Base-by-base conservation (phyloP, 148 eudicot species). In the Selenicereus undatus region DNA sequence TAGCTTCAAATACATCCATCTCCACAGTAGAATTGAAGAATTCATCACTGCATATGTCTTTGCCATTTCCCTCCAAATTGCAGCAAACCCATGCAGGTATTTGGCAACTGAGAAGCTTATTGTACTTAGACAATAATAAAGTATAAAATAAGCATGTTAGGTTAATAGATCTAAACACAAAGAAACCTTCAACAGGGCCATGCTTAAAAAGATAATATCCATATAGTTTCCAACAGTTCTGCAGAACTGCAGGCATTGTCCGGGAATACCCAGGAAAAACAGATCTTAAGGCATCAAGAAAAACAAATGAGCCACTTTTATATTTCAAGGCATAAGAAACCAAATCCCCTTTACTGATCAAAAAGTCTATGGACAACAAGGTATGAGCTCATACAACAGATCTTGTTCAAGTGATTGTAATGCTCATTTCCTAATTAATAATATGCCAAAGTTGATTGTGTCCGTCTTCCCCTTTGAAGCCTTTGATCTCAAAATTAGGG, bases 31-130 rank as follows among this genome's bases (percentile, higher is more conserved):
- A 89, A 85, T 82, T 86, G 81, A 71, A 30, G 65, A 81, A 79
- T 30, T 95, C 94, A 82, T 90, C 95, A 78, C 81, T 75, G 79
- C 85, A 82, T 29, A 75, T 42, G 58, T 88, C 91, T 79, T 52
- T 76, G 35, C 70, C 78, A 82, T 92, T 96, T 70, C 95, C 98
- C 80, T 96, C 99, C 86, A 96, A 66, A 88, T 90, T 89, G 93
- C 98, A 93, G 89, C 89, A 85, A 83, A 96, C 88, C 98, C 98
- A 90, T 22, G 89, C 86, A 26, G 99, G 99, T 82, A 93, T 76
- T 86, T 86, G 89, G 82, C 86, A 87, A 71, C 87, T 84, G 80
- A 76, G 85, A 83, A 93, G 90, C 94, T 90, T 93, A 86, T 96
- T 93, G 88, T 83, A 81, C 97, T 93, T 81, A 36, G 85, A 86